Percentiles rank a stretch among this genome's conserved stretches.
Conservation (phyloP, 306 rosid genomes). For the Fragaria ananassa region DNA sequence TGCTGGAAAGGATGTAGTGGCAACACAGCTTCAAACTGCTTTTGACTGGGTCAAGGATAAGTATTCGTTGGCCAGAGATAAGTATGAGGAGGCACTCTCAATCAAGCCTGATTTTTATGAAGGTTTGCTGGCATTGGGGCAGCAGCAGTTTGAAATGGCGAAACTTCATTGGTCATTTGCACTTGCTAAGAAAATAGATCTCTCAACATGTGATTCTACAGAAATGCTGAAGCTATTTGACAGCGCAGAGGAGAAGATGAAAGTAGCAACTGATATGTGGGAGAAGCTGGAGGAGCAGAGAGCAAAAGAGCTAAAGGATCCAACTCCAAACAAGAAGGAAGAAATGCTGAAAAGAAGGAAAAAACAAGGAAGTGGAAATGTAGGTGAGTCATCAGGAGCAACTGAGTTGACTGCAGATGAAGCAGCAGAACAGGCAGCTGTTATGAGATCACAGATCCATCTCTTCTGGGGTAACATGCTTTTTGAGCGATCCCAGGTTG, state of each 20-base stretch:
- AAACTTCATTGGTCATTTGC: constrained; percentile 97
- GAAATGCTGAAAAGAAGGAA: constrained; percentile 70
- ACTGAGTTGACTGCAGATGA: constrained; percentile 72
- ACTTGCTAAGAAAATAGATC: constrained; percentile 81
- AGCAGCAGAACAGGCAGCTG: constrained; percentile 89
- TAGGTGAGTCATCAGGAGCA: constrained; percentile 54
- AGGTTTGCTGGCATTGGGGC: constrained; percentile 88
- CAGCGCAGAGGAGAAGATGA: constrained; percentile 93
- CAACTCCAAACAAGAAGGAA: constrained; percentile 75
- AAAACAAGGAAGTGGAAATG: constrained; percentile 54
- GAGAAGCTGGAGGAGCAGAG: constrained; percentile 93
- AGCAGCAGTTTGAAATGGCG: constrained; percentile 96
- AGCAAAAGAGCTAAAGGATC: constrained; percentile 77
- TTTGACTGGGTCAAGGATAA: constrained; percentile 97
- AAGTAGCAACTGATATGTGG: constrained; percentile 95
- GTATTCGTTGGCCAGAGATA: constrained; percentile 79
- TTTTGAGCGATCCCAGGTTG: constrained; percentile 93
- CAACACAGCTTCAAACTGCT: constrained; percentile 79
- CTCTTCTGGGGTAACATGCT: constrained; percentile 98
- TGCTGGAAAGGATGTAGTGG: constrained; percentile 67
- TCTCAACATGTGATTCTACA: constrained; percentile 63
- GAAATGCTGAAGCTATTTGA: constrained; percentile 74
- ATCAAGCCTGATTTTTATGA: constrained; percentile 95
- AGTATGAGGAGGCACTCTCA: constrained; percentile 81
- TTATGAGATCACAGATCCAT: constrained; percentile 97